These are phyloP conservation scores for Alternaria arbusti DNA, from an alignment of 2,329 filamentous ascomycete species.

Conservation along the genomic window DNA sequence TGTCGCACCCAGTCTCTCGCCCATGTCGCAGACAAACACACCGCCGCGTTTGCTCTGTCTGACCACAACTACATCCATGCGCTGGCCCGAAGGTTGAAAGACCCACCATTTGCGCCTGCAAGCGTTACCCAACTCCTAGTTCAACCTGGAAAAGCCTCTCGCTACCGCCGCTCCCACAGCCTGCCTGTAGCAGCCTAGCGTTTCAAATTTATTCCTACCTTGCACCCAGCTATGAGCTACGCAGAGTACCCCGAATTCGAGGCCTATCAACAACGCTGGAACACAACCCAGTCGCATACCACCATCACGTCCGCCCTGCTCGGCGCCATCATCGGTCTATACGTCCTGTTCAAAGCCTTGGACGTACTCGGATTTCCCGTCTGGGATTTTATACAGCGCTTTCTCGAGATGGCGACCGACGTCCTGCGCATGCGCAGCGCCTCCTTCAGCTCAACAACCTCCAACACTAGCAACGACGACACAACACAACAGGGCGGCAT, in stretches of 20 bases:
- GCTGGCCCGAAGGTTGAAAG: conserved; percentile 45
- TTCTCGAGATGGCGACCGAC: conserved; percentile 26
- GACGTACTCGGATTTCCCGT: conserved; percentile 40
- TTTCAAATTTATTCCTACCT: conserved; percentile 15
- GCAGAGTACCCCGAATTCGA: conserved; percentile 23
- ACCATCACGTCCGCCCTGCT: conserved; percentile 26
- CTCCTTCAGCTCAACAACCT: conserved; percentile 10
- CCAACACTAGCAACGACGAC: conserved; percentile 25
- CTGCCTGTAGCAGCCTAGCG: neutral
- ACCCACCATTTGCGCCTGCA: conserved; percentile 5
- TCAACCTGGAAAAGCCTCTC: conserved; percentile 12
- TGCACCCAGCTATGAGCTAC: conserved; percentile 31
- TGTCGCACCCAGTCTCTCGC: conserved; percentile 24
- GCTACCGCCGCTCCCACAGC: conserved; percentile 5
- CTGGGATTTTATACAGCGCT: conserved; percentile 62
- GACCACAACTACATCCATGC: conserved; percentile 24
- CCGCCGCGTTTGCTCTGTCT: conserved; percentile 37
- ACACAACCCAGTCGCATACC: conserved; percentile 15
- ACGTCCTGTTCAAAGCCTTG: conserved; percentile 37
- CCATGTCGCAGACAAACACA: conserved; percentile 43
- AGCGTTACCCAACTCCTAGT: conserved; percentile 9
- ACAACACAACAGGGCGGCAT: conserved; percentile 32
- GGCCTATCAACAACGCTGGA: conserved; percentile 22
- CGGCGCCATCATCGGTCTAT: conserved; percentile 27
- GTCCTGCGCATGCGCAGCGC: conserved; percentile 9